Evolutionary conservation across 75 land plant genomes (phyloP).

Genomic region (Cunninghamia lanceolata): DNA sequence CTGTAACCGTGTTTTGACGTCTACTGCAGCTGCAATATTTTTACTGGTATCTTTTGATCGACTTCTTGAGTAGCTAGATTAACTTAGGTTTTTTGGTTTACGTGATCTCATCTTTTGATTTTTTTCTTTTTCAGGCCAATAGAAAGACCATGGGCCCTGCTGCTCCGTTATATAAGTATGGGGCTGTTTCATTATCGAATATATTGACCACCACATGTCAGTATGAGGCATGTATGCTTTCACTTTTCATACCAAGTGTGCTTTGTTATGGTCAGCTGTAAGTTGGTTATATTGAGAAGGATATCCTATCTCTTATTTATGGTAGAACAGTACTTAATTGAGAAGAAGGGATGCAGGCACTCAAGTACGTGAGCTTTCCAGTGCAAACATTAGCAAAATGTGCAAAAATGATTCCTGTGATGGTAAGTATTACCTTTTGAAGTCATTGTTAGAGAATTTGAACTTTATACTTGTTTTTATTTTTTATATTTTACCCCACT

Average conservation of each 20-base stretch:
- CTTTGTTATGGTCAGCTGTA: not conserved
- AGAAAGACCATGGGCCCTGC: constrained; percentile 69
- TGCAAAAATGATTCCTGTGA: constrained; percentile 99
- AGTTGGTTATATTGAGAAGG: not conserved
- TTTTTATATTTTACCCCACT: not conserved
- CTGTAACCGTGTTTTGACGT: constrained; percentile 89
- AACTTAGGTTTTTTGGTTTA: constrained; percentile 1
- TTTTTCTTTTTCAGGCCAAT: constrained; percentile 51
- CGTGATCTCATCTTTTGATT: not conserved
- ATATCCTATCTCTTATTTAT: constrained; percentile 3
- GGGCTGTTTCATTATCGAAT: constrained; percentile 82
- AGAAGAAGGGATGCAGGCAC: constrained; percentile 52
- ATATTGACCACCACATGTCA: constrained; percentile 94
- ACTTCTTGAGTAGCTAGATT: not conserved
- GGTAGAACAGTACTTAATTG: not conserved
- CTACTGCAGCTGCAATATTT: constrained; percentile 56
- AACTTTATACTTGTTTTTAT: not conserved
- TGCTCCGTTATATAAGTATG: constrained; percentile 92
- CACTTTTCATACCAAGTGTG: not conserved
- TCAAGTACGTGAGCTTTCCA: constrained; percentile 97
- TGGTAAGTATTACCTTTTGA: constrained; percentile 48
- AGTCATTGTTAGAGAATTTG: constrained; percentile 2
- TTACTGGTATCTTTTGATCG: constrained; percentile 49
- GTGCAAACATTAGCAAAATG: constrained; percentile 96
- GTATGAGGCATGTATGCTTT: constrained; percentile 63